Base-by-base conservation (phyloP, 2,329 filamentous ascomycete species). In the Acephala macrosclerotiorum region DNA sequence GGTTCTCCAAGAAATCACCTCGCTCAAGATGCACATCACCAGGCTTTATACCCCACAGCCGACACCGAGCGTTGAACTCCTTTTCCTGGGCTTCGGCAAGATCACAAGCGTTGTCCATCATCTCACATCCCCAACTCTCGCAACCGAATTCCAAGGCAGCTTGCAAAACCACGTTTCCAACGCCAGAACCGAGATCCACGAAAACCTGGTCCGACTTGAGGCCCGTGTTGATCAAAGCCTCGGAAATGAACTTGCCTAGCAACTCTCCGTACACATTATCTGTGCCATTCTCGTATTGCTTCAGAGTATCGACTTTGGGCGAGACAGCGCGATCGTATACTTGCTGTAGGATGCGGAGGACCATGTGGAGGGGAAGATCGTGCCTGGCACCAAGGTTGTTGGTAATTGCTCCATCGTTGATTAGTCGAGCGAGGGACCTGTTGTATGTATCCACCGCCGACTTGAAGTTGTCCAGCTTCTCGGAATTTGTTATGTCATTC, bases 181-280 rank as follows among this genome's bases (percentile, higher is more conserved):
- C 96, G 35, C 96, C 96, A 1, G 95, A 98, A 58, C 96, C 96
- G 16, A 99, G 85, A 76, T 99, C 96, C 66, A 99, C 90, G 77
- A 99, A 98, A 42, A 96, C 88, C 72, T 96, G 91, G 58, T 90
- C 87, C 0, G 92, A 95, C 66, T 88, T 94, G 77, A 98, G 88
- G 53, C 87, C 84, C 2, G 91, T 91, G 76, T 89, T 84, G 18
- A 89, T 87, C 72, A 99, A 89, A 66, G 98, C 93, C 65, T 90
- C 88, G 68, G 91, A 91, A 69, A 96, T 87, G 75, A 99, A 96
- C 1, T 90, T 89, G 22, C 94, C 91, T 35, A 96, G 84, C 29
- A 99, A 87, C 78, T 99, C 96, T 75, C 96, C 96, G 76, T 99
- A 99, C 45, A 97, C 92, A 72, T 97, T 95, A 78, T 97, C 93